Conservation (phyloP, 2,329 filamentous ascomycete genomes). For the Microascus cirrosus region DNA sequence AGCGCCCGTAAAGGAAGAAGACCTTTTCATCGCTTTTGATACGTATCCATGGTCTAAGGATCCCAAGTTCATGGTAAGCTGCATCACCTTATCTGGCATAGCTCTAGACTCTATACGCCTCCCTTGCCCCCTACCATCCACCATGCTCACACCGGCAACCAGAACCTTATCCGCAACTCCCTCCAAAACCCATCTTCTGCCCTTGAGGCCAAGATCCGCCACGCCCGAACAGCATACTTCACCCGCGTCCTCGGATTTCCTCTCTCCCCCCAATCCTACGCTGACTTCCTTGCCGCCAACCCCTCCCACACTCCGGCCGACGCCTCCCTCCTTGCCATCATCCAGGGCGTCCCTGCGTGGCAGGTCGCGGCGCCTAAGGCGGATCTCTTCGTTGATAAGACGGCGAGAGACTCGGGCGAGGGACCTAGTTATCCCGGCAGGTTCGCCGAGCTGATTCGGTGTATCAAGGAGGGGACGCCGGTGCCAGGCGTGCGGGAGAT, state of each 20-base stretch:
- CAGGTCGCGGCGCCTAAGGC: slow-evolving; percentile 36
- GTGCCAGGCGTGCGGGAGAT: slow-evolving; percentile 85
- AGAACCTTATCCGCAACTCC: slow-evolving; percentile 23
- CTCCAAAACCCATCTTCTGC: slow-evolving; percentile 29
- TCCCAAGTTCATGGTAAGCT: slow-evolving; percentile 50
- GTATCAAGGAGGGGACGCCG: slow-evolving; percentile 71
- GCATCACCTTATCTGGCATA: not conserved
- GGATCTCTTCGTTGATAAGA: slow-evolving; percentile 32
- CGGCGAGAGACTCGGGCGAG: slow-evolving; percentile 11
- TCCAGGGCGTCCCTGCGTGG: slow-evolving; percentile 24
- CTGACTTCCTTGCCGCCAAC: slow-evolving; percentile 42
- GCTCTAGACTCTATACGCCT: not conserved
- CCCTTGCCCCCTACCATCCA: not conserved
- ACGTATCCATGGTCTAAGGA: slow-evolving; percentile 58
- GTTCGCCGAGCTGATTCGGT: slow-evolving; percentile 76
- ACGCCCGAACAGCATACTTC: slow-evolving; percentile 58
- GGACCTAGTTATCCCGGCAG: slow-evolving; percentile 63
- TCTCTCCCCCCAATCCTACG: slow-evolving; percentile 59
- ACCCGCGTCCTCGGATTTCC: slow-evolving; percentile 33
- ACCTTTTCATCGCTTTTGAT: slow-evolving; percentile 46
- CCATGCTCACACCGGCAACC: not conserved
- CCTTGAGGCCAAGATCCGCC: slow-evolving; percentile 17
- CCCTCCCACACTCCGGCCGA: slow-evolving; percentile 21
- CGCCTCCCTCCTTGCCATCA: slow-evolving; percentile 21
- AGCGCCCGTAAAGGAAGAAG: not conserved